Percentiles rank a stretch among this genome's conserved stretches.
Evolutionary conservation across 2,329 filamentous ascomycete genomes (phyloP).

Genomic region (Myriangium duriaei): DNA sequence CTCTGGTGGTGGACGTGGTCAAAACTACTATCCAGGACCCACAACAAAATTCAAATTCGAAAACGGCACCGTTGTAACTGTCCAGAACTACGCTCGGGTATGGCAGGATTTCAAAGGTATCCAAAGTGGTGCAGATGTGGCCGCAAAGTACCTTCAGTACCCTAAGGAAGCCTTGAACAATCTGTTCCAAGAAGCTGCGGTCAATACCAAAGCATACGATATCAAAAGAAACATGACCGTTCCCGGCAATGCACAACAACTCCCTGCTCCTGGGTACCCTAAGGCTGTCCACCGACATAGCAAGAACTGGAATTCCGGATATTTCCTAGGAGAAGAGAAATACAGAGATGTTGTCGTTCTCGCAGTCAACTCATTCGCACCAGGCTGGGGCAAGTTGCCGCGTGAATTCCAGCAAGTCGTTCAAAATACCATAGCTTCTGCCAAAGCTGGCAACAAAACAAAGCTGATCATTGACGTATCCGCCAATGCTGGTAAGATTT

Average conservation of each 20-base stretch:
- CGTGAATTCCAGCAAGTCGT: conserved; percentile 32
- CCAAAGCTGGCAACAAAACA: conserved; percentile 40
- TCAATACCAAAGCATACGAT: conserved; percentile 8
- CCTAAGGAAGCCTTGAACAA: conserved; percentile 13
- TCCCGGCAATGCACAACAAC: conserved; percentile 14
- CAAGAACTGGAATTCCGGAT: conserved; percentile 33
- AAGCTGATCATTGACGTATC: conserved; percentile 49
- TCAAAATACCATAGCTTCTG: conserved; percentile 29
- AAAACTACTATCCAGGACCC: conserved; percentile 31
- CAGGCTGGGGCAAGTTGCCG: conserved; percentile 18
- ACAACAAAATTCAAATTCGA: conserved; percentile 33
- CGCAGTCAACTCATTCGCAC: conserved; percentile 30
- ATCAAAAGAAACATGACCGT: conserved; percentile 10
- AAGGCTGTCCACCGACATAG: conserved; percentile 26
- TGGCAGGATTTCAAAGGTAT: conserved; percentile 29
- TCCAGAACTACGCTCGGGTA: conserved; percentile 32
- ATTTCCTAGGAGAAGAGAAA: conserved; percentile 32
- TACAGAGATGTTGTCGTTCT: conserved; percentile 36
- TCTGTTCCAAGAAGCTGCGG: conserved; percentile 15
- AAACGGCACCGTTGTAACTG: conserved; percentile 31
- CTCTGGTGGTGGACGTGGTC: conserved; percentile 30
- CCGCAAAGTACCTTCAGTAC: conserved; percentile 23
- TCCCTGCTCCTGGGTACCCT: conserved; percentile 32
- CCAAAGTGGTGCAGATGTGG: conserved; percentile 30
- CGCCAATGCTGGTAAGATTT: no score